Percentiles rank a stretch among this genome's conserved stretches.
These are phyloP conservation scores for Colletotrichum viniferum DNA, from an alignment of 2,329 filamentous ascomycete genomes.

Conservation along the genomic window DNA sequence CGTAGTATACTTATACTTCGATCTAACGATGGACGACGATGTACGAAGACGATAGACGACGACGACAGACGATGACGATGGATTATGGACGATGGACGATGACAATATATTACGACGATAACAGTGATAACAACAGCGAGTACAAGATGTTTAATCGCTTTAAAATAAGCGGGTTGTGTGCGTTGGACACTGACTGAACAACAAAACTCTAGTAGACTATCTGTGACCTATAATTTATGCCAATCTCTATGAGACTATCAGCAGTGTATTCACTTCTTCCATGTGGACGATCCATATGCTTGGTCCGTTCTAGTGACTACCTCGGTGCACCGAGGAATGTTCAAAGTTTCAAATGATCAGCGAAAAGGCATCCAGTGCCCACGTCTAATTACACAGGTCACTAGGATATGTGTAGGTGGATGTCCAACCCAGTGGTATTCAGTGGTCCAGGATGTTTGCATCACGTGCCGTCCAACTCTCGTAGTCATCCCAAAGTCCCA, in stretches of 20 bases:
- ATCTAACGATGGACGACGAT: too few species aligned
- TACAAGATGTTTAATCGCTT: too few species aligned
- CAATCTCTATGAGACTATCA: background rate
- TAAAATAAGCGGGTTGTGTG: too few species aligned
- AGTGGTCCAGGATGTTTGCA: background rate
- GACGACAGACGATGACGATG: too few species aligned
- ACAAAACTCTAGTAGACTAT: background rate
- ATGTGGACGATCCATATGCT: background rate
- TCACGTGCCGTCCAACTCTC: background rate
- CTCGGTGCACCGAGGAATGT: background rate
- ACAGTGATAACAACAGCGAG: too few species aligned
- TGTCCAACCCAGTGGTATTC: background rate
- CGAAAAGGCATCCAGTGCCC: background rate
- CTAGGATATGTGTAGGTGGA: background rate
- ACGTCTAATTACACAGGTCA: rapidly evolving
- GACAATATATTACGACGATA: too few species aligned
- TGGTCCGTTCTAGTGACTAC: background rate
- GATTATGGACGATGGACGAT: too few species aligned
- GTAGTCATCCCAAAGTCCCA: background rate
- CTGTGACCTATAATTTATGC: background rate
- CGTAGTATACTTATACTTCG: too few species aligned
- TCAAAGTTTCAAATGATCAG: background rate
- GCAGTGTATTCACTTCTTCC: background rate
- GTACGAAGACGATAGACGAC: too few species aligned
- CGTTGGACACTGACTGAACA: too few species aligned